Base-by-base conservation (phyloP, 1,284 basidiomycete species). In the Cutaneotrichosporon arboriforme region DNA sequence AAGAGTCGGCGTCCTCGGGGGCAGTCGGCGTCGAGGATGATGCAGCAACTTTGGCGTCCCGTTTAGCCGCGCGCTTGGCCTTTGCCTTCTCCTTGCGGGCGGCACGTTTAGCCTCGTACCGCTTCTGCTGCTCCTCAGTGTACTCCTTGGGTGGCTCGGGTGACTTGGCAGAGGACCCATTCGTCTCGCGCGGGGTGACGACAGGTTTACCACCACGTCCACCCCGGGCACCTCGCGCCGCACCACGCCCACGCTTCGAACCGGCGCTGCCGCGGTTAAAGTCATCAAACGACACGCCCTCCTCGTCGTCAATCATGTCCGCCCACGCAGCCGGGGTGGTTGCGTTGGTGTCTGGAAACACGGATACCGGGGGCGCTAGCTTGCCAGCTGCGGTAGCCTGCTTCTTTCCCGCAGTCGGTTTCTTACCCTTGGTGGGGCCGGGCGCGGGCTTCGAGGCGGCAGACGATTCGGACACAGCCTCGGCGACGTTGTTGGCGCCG, bases 291-390 rank as follows among this genome's bases (percentile, higher is more conserved):
- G 52, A 42, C n/a, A 68, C 49, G 10, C 46, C 49, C 12, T 51
- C 48, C 8, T 46, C 54, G 10, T 47, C 35, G 22, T 49, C 46
- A 4, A 14, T 18, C 45, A 44, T 47, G 47, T 69, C 62, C 3
- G 61, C 53, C 67, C 66, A 69, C 13, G 50, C 65, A 4, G 51
- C 56, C 3, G 67, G 68, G 15, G 65, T 66, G 1, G 65, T 60
- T n/a, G 61, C 59, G 12, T 21, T 49, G 14, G 47, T 54, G 52
- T 66, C 64, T 17, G 60, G 54, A 46, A 68, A 67, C 4, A 60
- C 51, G 1, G 66, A 43, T 13, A 10, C 26, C 26, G 5, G 26
- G 26, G 26, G 26, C 26, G 26, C 26, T 31, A 10, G 26, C 26
- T 17, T 36, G 18, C 36, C 31, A 7, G 50, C n/a, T n/a, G n/a